phyloP scores from a whole-genome alignment of 257 asterid genomes.

The Fraxinus anomala region DNA sequence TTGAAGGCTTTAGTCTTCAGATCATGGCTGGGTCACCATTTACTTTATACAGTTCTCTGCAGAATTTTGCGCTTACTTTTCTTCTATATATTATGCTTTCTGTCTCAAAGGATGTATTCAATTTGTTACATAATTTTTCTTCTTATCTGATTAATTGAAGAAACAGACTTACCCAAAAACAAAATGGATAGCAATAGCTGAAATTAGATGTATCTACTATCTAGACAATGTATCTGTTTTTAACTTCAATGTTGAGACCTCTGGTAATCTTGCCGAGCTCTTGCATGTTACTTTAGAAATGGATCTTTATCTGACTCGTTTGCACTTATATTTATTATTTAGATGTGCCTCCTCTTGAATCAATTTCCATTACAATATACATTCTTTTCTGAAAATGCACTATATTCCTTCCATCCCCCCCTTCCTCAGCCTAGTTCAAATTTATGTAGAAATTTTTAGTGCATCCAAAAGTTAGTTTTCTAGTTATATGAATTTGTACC shows the following conservation, averaged over 20 bases:
- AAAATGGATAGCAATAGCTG: not conserved
- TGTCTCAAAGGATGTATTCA: not conserved
- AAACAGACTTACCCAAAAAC: not conserved
- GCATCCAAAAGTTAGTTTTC: not conserved
- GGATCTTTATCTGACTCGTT: not conserved
- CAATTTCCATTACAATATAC: not conserved
- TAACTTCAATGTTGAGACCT: slow-evolving; percentile 15
- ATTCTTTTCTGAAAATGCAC: not conserved
- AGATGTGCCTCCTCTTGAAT: not conserved
- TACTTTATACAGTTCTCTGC: not conserved
- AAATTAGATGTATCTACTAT: not conserved
- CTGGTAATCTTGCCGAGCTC: not conserved
- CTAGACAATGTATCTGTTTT: not conserved
- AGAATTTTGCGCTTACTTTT: not conserved
- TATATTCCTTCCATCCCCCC: not conserved
- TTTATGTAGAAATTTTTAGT: not conserved
- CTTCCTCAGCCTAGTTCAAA: not conserved
- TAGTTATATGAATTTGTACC: not conserved
- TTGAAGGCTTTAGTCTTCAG: not conserved
- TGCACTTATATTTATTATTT: not conserved
- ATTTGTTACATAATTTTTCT: not conserved
- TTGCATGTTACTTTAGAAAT: not conserved
- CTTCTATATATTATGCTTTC: slow-evolving; percentile 3
- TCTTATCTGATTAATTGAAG: not conserved
- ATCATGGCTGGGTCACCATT: not conserved